Base-by-base conservation (phyloP, 805 yeast genomes). In the Dipodascus geniculatus region DNA sequence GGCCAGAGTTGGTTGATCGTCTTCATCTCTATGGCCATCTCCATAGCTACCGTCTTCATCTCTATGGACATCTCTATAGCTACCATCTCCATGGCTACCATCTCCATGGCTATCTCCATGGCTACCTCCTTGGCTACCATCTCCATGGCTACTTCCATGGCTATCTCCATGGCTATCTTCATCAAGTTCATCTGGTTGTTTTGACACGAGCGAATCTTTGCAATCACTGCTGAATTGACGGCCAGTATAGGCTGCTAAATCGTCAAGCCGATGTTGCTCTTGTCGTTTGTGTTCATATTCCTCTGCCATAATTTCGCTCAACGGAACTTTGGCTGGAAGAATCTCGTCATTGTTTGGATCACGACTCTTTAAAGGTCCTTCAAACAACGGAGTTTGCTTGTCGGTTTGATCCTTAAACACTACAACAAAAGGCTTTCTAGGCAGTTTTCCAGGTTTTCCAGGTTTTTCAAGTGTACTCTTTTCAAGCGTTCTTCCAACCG, bases 21-120 rank as follows among this genome's bases (percentile, higher is more conserved):
- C 33, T 42, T 60, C 59, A 8, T n/a, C n/a, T n/a, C n/a, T n/a
- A n/a, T n/a, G n/a, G n/a, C n/a, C n/a, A n/a, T n/a, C n/a, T n/a
- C n/a, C n/a, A n/a, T n/a, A n/a, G n/a, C n/a, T n/a, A n/a, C 53
- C 61, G 42, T 71, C 71, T 57, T 81, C 85, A 63, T 87, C 95
- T 50, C 74, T 81, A 53, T 81, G 90, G 20, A 90, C 66, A 65
- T 91, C 99, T 48, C 86, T 88, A 68, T 89, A 96, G 71, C 93
- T 99, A n/a, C n/a, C n/a, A n/a, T n/a, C n/a, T n/a, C n/a, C n/a
- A n/a, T n/a, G n/a, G n/a, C n/a, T n/a, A n/a, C n/a, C n/a, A n/a
- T n/a, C n/a, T n/a, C n/a, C n/a, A n/a, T n/a, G n/a, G n/a, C n/a
- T n/a, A n/a, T n/a, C n/a, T n/a, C n/a, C n/a, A n/a, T n/a, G n/a